Evolutionary conservation across 2,329 filamentous ascomycete genomes (phyloP).

Genomic region (Aspergillus ochraceoroseus): DNA sequence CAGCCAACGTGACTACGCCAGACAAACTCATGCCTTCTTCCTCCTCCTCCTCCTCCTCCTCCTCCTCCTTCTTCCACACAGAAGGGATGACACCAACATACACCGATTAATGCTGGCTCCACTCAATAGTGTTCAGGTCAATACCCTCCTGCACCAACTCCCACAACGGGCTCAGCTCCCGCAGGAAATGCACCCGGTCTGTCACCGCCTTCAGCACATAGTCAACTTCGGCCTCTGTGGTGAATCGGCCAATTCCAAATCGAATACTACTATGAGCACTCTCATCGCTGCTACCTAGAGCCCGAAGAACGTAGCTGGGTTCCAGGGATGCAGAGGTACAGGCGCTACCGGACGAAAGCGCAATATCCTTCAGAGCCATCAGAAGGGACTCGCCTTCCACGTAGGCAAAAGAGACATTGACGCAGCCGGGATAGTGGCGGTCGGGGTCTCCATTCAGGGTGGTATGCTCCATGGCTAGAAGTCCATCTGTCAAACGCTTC

Average conservation of each 20-base stretch:
- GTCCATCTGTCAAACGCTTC: conserved; percentile 73
- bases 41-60: no score
- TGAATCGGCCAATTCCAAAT: conserved; percentile 96
- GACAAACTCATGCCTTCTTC: no score
- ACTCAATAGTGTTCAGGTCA: conserved; percentile 92
- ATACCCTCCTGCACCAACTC: conserved; percentile 96
- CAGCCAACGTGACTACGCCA: conserved; percentile 5
- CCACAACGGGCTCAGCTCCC: conserved; percentile 94
- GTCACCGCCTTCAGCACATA: conserved; percentile 93
- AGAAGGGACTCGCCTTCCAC: conserved; percentile 96
- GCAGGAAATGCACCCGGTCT: conserved; percentile 84
- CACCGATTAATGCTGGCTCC: conserved; percentile 71
- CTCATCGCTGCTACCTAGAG: conserved; percentile 92
- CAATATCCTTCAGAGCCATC: conserved; percentile 98
- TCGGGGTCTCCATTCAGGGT: conserved; percentile 79
- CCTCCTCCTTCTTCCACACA: no score
- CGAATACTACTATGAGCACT: conserved; percentile 96
- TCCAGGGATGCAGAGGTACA: conserved; percentile 96
- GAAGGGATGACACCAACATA: background rate
- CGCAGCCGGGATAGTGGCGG: conserved; percentile 88
- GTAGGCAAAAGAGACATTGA: conserved; percentile 97
- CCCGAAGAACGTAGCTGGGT: conserved; percentile 91
- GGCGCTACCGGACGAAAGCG: conserved; percentile 89
- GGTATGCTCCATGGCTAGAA: conserved; percentile 87
- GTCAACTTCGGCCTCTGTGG: conserved; percentile 90